Evolutionary conservation across 179 eudicot species (phyloP).

Genomic region (Gypsophila paniculata): DNA sequence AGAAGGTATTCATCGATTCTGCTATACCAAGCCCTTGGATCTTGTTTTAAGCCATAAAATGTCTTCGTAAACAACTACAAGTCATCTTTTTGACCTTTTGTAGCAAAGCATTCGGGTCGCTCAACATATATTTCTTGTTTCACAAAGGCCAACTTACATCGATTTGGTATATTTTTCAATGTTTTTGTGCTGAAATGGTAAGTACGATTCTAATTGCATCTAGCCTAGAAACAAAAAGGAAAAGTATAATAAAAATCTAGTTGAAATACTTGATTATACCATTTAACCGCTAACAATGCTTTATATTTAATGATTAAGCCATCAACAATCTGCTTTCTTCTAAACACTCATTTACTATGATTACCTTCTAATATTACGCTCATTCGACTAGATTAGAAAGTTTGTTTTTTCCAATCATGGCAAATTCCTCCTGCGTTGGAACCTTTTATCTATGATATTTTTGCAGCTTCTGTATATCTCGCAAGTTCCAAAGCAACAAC

Average conservation of each 20-base stretch:
- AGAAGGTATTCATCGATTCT: conserved; percentile 16
- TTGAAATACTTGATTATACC: conserved; percentile 9
- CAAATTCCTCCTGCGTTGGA: conserved; percentile 20
- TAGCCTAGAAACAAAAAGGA: conserved; percentile 5
- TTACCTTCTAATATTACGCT: background rate
- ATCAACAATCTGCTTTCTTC: conserved; percentile 7
- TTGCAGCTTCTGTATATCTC: background rate
- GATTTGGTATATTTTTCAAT: conserved; percentile 14
- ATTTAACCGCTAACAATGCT: conserved; percentile 13
- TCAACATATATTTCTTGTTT: conserved; percentile 17
- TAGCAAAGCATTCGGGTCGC: conserved; percentile 9
- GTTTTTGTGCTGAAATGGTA: conserved; percentile 9
- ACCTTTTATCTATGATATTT: conserved; percentile 4
- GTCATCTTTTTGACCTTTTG: background rate
- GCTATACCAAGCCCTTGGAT: conserved; percentile 6
- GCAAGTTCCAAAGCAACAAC: conserved; percentile 4
- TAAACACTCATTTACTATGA: conserved; percentile 16
- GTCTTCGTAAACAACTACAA: background rate
- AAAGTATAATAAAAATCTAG: conserved; percentile 14
- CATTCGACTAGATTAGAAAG: conserved; percentile 15
- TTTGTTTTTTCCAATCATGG: conserved; percentile 14
- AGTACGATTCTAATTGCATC: conserved; percentile 9
- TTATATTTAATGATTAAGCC: conserved; percentile 14
- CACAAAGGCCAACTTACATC: conserved; percentile 18
- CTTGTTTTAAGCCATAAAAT: background rate